A percentile compares a stretch with the other conserved stretches of the same genome.
phyloP scores from a whole-genome alignment of 1,284 basidiomycete species.

The Puccinia coronata region DNA sequence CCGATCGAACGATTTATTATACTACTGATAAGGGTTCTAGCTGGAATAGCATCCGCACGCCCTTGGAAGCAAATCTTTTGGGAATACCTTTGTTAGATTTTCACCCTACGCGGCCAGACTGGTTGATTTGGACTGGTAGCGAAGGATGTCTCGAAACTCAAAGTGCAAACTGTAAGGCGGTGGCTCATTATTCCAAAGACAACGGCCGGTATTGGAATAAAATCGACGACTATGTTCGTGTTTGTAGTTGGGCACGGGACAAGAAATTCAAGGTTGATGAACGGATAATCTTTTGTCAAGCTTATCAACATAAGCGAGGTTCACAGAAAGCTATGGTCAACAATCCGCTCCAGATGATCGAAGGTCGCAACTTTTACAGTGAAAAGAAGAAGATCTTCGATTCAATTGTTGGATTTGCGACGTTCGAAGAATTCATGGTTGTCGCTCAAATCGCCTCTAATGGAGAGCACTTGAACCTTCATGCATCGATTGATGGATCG shows the following conservation, averaged over 20 bases:
- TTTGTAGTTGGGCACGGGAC: constrained; percentile 89
- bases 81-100: constrained; percentile 77
- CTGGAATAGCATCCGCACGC: constrained; percentile 70
- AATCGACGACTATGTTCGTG: constrained; percentile 82
- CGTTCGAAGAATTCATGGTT: constrained; percentile 91
- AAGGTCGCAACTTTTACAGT: constrained; percentile 73
- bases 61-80: constrained; percentile 76
- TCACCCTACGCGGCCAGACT: constrained; percentile 78
- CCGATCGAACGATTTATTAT: constrained; percentile 68
- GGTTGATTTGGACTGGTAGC: constrained; percentile 85
- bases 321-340: constrained; percentile 68
- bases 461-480: constrained; percentile 67
- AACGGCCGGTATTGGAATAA: constrained; percentile 76
- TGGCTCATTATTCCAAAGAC: constrained; percentile 72
- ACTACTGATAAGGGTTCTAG: constrained; percentile 75
- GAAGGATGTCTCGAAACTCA: constrained; percentile 65
- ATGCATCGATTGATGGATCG: constrained; percentile 86
- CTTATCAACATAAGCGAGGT: constrained; percentile 77
- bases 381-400: constrained; percentile 77
- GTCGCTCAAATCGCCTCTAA: constrained; percentile 75
- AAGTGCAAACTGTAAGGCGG: constrained; percentile 66
- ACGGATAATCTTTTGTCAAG: constrained; percentile 88
- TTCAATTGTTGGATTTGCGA: constrained; percentile 87
- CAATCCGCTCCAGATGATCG: constrained; percentile 77
- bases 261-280: constrained; percentile 75